Evolutionary conservation across 306 rosid species (phyloP), one percentile per base, ranked within the genome.

Genomic region (Herpetospermum pedunculosum): DNA sequence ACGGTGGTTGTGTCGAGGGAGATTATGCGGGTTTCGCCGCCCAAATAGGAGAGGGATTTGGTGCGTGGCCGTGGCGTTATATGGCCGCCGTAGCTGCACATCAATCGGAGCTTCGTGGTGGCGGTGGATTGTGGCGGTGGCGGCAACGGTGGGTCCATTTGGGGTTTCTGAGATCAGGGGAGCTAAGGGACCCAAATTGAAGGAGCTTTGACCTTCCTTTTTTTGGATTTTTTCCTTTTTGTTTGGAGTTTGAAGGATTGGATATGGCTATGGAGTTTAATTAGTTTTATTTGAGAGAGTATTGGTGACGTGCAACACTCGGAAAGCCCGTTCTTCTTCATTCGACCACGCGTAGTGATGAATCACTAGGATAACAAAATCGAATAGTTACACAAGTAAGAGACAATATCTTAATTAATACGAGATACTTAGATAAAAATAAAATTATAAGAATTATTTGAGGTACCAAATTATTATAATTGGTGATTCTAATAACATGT

Each of bases 21-120:
- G 18, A 88, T 68, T n/a, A 88, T 81, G 38, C 87, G 86, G 59
- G 88, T 84, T 40, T 88, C 88, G 52, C 92, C 92, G 46, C 92
- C 90, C 30, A 63, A 80, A 79, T 88, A 84, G 85, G 76, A 80
- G 58, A 88, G 77, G 6, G 85, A 50, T 70, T 69, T 81, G 50
- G 77, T 54, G 77, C 81, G 80, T 0, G 85, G 88, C 11, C 85
- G 86, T 3, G 77, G 83, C 65, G 81, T 78, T 65, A 88, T 75
- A 18, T 80, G 84, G 3, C 92, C 90, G 70, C 92, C 84, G 47
- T 88, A 80, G 81, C 90, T 88, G 81, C 90, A 88, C 92, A 88
- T 82, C 13, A 88, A 70, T 1, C 92, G 92, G 62, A 88, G 78
- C 76, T 85, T 88, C 6, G 72, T 2, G 32, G 46, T 25, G 74